A percentile compares a stretch with the other conserved stretches of the same genome.
Evolutionary conservation across 306 rosid species (phyloP).

Genomic region (Chamaecrista fasciculata): DNA sequence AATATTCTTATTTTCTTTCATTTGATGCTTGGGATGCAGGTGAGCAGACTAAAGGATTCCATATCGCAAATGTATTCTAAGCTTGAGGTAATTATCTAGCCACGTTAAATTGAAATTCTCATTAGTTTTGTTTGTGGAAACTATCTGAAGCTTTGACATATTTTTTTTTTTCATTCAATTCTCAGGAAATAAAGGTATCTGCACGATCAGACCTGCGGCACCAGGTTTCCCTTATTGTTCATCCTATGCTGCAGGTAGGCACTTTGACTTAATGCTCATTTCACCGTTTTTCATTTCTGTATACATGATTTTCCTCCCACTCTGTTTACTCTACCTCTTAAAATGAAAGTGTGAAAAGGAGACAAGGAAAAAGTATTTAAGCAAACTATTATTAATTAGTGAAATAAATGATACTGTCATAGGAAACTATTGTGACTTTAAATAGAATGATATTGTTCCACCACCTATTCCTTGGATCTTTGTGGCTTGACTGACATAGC

Average conservation of each 20-base stretch:
- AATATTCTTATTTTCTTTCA: slow-evolving; percentile 27
- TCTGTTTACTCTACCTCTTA: slow-evolving; percentile 19
- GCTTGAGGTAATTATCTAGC: slow-evolving; percentile 65
- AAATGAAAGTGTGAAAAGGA: neutral
- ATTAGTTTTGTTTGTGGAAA: slow-evolving; percentile 5
- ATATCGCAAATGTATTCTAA: slow-evolving; percentile 83
- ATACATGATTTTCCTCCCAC: slow-evolving; percentile 1
- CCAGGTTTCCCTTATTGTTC: slow-evolving; percentile 86
- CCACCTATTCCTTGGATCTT: neutral
- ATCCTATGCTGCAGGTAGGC: slow-evolving; percentile 96
- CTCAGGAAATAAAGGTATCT: slow-evolving; percentile 78
- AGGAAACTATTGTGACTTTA: slow-evolving; percentile 5
- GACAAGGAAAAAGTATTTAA: neutral
- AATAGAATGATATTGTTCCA: neutral
- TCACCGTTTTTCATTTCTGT: slow-evolving; percentile 13
- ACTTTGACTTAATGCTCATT: neutral
- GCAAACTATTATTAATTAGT: slow-evolving; percentile 10
- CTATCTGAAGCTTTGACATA: neutral
- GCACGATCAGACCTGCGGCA: slow-evolving; percentile 82
- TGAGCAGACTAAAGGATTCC: slow-evolving; percentile 81
- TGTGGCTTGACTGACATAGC: neutral
- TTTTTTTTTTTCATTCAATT: slow-evolving; percentile 24
- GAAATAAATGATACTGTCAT: neutral
- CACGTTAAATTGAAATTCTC: slow-evolving; percentile 5
- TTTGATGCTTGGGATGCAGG: slow-evolving; percentile 49